phyloP scores from a whole-genome alignment of 2,329 filamentous ascomycete species.

The Pestalotiopsis sp. region DNA sequence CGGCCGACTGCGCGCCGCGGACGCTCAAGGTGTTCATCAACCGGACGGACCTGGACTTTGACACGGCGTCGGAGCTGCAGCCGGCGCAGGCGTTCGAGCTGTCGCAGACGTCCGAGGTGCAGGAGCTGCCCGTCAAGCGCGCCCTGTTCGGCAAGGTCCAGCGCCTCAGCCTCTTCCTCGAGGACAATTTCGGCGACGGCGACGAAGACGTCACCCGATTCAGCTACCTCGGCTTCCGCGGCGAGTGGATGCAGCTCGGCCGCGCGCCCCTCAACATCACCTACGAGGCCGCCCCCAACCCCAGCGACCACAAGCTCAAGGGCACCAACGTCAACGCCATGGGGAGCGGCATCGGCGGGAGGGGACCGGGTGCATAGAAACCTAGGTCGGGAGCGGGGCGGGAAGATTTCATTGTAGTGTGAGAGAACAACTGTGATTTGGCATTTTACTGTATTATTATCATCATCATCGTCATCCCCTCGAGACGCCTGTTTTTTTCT shows the following conservation, averaged over 20 bases:
- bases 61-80: constrained; percentile 66
- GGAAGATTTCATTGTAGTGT: background rate
- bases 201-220: constrained; percentile 81
- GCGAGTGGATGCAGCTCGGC: constrained; percentile 87
- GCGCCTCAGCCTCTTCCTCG: constrained; percentile 81
- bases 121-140: constrained; percentile 87
- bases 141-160: constrained; percentile 87
- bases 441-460: constrained; percentile 10
- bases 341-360: constrained; percentile 55
- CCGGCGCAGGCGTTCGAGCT: constrained; percentile 79
- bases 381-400: too few relatives aligned
- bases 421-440: background rate
- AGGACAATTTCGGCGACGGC: constrained; percentile 83
- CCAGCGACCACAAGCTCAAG: constrained; percentile 77
- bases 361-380: constrained; percentile 35
- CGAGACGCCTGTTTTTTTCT: background rate
- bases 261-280: constrained; percentile 82
- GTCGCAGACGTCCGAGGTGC: constrained; percentile 76
- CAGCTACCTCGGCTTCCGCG: constrained; percentile 88
- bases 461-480: background rate
- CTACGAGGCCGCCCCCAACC: constrained; percentile 94
- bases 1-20: constrained; percentile 70
- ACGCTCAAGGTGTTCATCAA: constrained; percentile 90
- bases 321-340: constrained; percentile 57
- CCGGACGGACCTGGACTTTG: constrained; percentile 84